Base-by-base conservation (phyloP, 2,329 filamentous ascomycete genomes). In the Fusarium agapanthi region DNA sequence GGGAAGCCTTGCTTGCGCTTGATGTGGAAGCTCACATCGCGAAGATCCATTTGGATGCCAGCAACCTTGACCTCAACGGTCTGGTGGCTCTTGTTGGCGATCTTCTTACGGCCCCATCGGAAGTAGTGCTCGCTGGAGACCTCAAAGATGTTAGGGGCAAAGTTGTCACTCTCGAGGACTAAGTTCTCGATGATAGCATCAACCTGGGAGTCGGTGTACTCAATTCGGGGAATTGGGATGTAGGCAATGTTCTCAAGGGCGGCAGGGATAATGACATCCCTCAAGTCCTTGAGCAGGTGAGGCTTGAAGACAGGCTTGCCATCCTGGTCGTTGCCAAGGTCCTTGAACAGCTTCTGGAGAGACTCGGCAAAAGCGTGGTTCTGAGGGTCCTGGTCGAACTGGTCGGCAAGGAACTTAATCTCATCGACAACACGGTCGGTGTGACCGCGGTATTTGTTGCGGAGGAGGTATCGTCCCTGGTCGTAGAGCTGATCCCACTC, bases 1-100 rank as follows among this genome's bases (percentile, higher is more conserved):
- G 95, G 95, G 87, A 98, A 98, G 14, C 96, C 95, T 78, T 95
- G 86, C 89, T 99, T 98, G 84, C 92, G 93, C 86, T 96, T 96
- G 84, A 99, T 88, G 83, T 98, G 95, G 88, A 95, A 98, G 82
- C 93, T 94, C 71, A 99, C 94, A 79, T 97, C 94, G 73, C 88
- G 89, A 48, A 98, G 87, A 75, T 99, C 96, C 86, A 95, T 95
- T 86, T 99, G 96, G 44, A 99, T 88, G 59, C 96, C 95, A 30
- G 93, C 92, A 7, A 96, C 92, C 69, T 94, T 92, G 71, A 98
- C 87, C 86, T 96, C 94, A 5, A 88, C 86, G 81, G 91, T 92
- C 83, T 97, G 95, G 83, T 93, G 92, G 82, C 90, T 92, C 86
- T 92, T 94, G 87, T 89, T 97, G 77, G 88, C 86, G 76, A 95